Evolutionary conservation across 2,329 filamentous ascomycete species (phyloP).

Genomic region (Trichoderma sp.): DNA sequence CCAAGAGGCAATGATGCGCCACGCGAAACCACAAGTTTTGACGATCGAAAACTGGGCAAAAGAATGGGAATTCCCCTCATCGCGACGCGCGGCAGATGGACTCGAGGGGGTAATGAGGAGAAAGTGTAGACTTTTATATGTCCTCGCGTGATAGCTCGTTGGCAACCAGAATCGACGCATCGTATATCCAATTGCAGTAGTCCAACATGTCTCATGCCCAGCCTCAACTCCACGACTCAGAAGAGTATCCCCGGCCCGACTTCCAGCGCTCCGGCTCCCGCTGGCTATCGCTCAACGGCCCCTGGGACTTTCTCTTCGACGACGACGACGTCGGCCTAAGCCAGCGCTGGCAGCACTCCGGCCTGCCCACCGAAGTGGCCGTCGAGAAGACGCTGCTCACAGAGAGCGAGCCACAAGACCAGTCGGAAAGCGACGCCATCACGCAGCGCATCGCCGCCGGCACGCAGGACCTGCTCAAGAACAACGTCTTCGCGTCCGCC

Average conservation of each 20-base stretch:
- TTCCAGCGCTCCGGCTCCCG: slow-evolving; percentile 57
- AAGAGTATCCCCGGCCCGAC: slow-evolving; percentile 63
- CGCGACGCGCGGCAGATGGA: slow-evolving; percentile 1
- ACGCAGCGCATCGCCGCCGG: slow-evolving; percentile 51
- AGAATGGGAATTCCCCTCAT: slow-evolving; percentile 14
- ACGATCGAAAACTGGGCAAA: not conserved
- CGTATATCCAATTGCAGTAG: not conserved
- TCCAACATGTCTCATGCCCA: not conserved
- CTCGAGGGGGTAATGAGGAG: not conserved
- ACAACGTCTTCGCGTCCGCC: slow-evolving; percentile 43
- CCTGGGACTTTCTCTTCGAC: slow-evolving; percentile 67
- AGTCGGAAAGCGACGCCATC: slow-evolving; percentile 40
- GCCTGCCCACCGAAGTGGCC: slow-evolving; percentile 49
- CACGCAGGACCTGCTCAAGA: slow-evolving; percentile 49
- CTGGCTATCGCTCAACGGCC: slow-evolving; percentile 63
- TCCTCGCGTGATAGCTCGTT: not conserved
- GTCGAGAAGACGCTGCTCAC: slow-evolving; percentile 29
- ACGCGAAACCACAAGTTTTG: not conserved
- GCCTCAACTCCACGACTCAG: slow-evolving; percentile 3
- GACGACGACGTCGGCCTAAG: slow-evolving; percentile 60
- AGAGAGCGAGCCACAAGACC: slow-evolving; percentile 36
- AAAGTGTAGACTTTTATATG: not conserved
- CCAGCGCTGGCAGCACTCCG: slow-evolving; percentile 54
- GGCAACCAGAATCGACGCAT: not conserved
- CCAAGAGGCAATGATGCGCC: slow-evolving; percentile 8